phyloP scores from a whole-genome alignment of 108 stramenopile genomes.

The Asterionellopsis glacialis region DNA sequence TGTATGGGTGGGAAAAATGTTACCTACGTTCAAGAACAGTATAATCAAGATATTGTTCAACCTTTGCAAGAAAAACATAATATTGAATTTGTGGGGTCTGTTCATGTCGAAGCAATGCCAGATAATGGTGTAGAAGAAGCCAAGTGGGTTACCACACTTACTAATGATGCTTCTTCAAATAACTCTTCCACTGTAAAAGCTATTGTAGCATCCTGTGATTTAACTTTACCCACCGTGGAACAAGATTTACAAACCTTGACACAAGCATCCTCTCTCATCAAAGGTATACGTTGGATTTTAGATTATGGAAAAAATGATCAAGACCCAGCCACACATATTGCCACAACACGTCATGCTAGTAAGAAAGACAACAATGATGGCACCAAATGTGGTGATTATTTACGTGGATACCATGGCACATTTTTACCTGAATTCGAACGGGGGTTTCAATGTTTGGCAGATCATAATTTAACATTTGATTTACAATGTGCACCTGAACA shows the following conservation, averaged over 20 bases:
- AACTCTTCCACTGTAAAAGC: slow-evolving; percentile 30
- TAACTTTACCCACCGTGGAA: slow-evolving; percentile 42
- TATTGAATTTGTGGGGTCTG: slow-evolving; percentile 34
- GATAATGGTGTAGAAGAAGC: slow-evolving; percentile 61
- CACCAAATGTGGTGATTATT: slow-evolving; percentile 23
- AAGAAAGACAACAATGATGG: background rate
- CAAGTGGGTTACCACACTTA: slow-evolving; percentile 44
- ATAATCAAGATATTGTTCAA: slow-evolving; percentile 45
- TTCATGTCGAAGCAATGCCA: slow-evolving; percentile 79
- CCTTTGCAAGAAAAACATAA: slow-evolving; percentile 26
- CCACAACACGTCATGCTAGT: slow-evolving; percentile 58
- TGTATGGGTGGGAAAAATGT: slow-evolving; percentile 18
- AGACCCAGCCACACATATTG: slow-evolving; percentile 60
- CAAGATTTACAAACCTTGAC: slow-evolving; percentile 34
- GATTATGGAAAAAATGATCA: slow-evolving; percentile 54
- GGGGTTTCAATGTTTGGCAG: slow-evolving; percentile 53
- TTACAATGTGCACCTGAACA: slow-evolving; percentile 80
- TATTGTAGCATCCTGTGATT: slow-evolving; percentile 65
- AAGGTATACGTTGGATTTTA: slow-evolving; percentile 76
- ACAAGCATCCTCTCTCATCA: slow-evolving; percentile 17
- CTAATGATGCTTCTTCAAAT: background rate
- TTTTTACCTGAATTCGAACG: slow-evolving; percentile 49
- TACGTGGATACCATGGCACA: slow-evolving; percentile 34
- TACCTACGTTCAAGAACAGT: slow-evolving; percentile 50
- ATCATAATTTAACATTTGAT: slow-evolving; percentile 56